These are phyloP conservation scores for Lachancea quebecensis DNA, from an alignment of 805 yeast species.

Conservation along the genomic window DNA sequence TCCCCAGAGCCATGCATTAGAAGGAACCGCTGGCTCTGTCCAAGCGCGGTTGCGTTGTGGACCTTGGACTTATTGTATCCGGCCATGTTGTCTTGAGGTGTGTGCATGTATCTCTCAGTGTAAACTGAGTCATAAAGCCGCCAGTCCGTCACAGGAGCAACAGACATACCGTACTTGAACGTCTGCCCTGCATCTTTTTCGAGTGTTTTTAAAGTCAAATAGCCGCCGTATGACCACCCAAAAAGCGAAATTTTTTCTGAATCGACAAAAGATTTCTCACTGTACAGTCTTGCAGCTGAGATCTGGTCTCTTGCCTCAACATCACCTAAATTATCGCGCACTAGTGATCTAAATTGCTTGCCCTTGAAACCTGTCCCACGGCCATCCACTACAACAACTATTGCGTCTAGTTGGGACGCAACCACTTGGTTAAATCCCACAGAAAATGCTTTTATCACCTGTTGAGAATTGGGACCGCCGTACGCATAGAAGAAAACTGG, in stretches of 20 bases:
- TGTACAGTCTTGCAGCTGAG: constrained; percentile 71
- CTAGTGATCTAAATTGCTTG: constrained; percentile 64
- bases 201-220: constrained; percentile 79
- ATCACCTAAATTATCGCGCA: constrained; percentile 74
- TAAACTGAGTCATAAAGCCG: constrained; percentile 83
- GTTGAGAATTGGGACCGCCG: constrained; percentile 94
- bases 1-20: constrained; percentile 97
- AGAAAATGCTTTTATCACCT: constrained; percentile 55
- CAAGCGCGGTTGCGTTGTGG: constrained; percentile 48
- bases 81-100: constrained; percentile 57
- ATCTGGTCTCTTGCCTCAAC: constrained; percentile 85
- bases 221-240: constrained; percentile 99
- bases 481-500: constrained; percentile 87
- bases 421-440: constrained; percentile 67
- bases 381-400: constrained; percentile 94
- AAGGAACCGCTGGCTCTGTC: constrained; percentile 56
- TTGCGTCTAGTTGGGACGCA: constrained; percentile 69
- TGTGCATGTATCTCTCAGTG: constrained; percentile 91
- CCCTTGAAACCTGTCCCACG: constrained; percentile 95
- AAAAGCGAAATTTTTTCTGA: constrained; percentile 68
- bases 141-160: constrained; percentile 98
- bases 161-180: constrained; percentile 87
- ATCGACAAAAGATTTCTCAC: constrained; percentile 57
- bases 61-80: constrained; percentile 61
- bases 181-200: constrained; percentile 71